These are phyloP conservation scores for Trichoderma polysporum DNA, from an alignment of 2,329 filamentous ascomycete genomes.

Conservation along the genomic window DNA sequence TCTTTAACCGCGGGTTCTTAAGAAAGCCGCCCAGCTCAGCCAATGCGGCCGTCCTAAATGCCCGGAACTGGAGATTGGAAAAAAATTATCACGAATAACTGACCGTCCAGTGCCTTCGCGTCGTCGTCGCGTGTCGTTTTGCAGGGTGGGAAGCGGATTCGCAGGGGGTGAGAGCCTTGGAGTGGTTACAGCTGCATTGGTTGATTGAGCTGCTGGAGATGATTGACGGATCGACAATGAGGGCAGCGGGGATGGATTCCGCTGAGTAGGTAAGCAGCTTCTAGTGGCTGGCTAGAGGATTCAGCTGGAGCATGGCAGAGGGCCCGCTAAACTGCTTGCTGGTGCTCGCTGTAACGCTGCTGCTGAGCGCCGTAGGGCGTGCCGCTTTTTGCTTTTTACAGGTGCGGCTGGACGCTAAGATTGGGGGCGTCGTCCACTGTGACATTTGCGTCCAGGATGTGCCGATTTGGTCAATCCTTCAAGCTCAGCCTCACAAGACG, in stretches of 20 bases:
- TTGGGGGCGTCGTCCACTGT: neutral
- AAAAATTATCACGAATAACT: neutral
- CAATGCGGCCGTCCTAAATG: neutral
- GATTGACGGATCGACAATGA: constrained; percentile 17
- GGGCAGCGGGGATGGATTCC: neutral
- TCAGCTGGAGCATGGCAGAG: neutral
- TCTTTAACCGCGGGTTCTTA: neutral
- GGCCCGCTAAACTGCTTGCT: neutral
- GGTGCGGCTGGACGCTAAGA: neutral
- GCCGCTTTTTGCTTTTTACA: neutral
- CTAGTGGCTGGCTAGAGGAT: neutral
- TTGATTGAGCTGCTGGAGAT: neutral
- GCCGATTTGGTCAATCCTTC: neutral
- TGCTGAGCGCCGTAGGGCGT: neutral
- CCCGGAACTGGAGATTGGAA: neutral
- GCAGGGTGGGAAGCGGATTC: neutral
- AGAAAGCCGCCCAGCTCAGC: neutral
- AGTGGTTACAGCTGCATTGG: constrained; percentile 10
- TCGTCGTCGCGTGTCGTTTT: constrained; percentile 8
- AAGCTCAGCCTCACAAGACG: neutral
- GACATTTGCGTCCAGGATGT: too few species aligned
- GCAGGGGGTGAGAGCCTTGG: constrained; percentile 6
- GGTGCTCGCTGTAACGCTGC: neutral
- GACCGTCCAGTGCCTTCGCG: neutral
- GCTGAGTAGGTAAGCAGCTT: constrained; percentile 18